Percentiles rank a stretch among this genome's conserved stretches.
These are phyloP conservation scores for Lantana camara DNA, from an alignment of 257 asterid genomes.

Conservation along the genomic window DNA sequence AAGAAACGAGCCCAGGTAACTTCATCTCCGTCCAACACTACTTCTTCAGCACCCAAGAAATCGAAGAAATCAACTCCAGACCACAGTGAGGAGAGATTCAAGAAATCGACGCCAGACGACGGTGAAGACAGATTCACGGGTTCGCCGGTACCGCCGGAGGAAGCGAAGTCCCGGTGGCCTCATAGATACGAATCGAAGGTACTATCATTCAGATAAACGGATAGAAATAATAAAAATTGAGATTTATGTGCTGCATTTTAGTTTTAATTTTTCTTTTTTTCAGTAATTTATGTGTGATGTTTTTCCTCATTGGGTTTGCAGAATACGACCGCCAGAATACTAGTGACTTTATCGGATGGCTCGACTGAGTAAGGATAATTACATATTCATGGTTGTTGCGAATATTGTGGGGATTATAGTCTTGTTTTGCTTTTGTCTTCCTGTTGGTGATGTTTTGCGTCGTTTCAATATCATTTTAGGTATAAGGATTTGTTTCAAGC, in stretches of 20 bases:
- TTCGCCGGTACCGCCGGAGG: conserved; percentile 15
- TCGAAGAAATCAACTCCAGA: not conserved
- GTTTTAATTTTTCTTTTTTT: not conserved
- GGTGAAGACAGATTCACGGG: conserved; percentile 14
- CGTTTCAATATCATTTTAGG: conserved; percentile 15
- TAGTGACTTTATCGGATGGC: conserved; percentile 30
- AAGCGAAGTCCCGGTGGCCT: conserved; percentile 36
- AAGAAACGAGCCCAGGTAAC: conserved; percentile 16
- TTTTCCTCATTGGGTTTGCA: not conserved
- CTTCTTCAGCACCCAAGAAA: conserved; percentile 21
- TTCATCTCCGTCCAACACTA: conserved; percentile 16
- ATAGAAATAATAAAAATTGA: not conserved
- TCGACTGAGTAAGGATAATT: conserved; percentile 35
- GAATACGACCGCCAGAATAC: not conserved
- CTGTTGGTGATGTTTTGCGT: not conserved
- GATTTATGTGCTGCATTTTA: not conserved
- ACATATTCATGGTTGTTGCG: not conserved
- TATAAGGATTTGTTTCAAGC: conserved; percentile 36
- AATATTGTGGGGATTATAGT: not conserved
- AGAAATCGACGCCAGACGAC: not conserved
- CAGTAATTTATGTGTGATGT: not conserved
- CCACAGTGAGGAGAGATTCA: not conserved
- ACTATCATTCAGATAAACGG: not conserved
- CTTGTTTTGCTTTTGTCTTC: not conserved
- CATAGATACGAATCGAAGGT: conserved; percentile 41